Evolutionary conservation across 768 basidiomycete species (phyloP).

Genomic region (Coprinopsis marcescibilis): DNA sequence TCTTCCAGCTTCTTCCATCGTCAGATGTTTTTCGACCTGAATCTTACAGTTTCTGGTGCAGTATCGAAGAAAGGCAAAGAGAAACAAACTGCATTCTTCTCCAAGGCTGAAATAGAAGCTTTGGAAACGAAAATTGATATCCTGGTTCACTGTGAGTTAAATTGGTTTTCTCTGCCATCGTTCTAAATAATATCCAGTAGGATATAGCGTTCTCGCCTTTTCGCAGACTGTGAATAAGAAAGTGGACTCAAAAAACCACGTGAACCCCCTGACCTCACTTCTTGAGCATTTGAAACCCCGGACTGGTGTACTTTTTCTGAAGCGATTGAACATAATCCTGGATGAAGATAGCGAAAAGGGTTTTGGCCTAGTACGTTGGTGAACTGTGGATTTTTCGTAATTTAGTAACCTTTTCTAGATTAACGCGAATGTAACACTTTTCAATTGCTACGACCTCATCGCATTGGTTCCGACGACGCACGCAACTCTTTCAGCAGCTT

Average conservation of each 20-base stretch:
- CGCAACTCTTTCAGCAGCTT: conserved; percentile 69
- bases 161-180: background rate
- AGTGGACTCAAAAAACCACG: conserved; percentile 65
- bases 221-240: conserved; percentile 68
- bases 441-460: conserved; percentile 70
- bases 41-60: conserved; percentile 43
- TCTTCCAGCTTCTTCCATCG: background rate
- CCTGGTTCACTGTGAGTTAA: conserved; percentile 66
- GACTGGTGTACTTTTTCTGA: conserved; percentile 58
- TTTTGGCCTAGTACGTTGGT: conserved; percentile 59
- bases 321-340: conserved; percentile 72
- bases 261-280: conserved; percentile 56
- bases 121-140: conserved; percentile 64
- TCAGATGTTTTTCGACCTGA: conserved; percentile 63
- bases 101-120: conserved; percentile 48
- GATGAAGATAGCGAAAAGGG: conserved; percentile 86
- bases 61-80: conserved; percentile 54
- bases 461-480: conserved; percentile 70
- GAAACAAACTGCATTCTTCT: conserved; percentile 44
- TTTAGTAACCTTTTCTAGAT: conserved; percentile 39
- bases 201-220: conserved; percentile 78
- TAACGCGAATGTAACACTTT: conserved; percentile 56
- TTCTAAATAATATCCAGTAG: conserved; percentile 47
- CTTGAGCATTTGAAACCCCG: conserved; percentile 56
- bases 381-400: background rate